phyloP scores from a whole-genome alignment of 495 filamentous ascomycete species.

The Aspergillus cavernicola region DNA sequence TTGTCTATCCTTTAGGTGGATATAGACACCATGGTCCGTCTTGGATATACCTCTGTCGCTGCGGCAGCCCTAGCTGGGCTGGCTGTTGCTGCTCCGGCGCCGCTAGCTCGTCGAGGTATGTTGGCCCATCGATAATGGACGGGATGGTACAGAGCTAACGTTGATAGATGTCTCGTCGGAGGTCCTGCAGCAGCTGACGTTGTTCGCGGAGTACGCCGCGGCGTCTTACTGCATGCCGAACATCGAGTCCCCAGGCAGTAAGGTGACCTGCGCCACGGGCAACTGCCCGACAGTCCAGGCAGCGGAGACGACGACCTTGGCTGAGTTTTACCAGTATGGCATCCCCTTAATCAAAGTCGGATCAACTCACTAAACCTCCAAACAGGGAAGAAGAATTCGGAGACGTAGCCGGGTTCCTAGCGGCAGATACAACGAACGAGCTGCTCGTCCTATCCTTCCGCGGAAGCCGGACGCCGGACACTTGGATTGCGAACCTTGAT shows the following conservation, averaged over 20 bases:
- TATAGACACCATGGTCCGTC: conserved; percentile 3
- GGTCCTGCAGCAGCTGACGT: conserved; percentile 42
- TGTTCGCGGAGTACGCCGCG: conserved; percentile 68
- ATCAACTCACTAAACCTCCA: conserved; percentile 8
- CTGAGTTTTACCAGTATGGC: conserved; percentile 59
- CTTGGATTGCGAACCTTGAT: conserved; percentile 63
- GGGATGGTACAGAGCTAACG: background rate
- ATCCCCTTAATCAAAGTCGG: too few species aligned
- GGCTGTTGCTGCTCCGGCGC: conserved; percentile 28
- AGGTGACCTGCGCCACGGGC: conserved; percentile 53
- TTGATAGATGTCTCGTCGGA: conserved; percentile 28
- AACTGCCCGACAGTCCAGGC: conserved; percentile 60
- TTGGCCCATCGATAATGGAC: background rate
- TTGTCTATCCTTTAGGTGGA: background rate
- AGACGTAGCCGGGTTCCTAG: conserved; percentile 68
- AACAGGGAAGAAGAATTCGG: conserved; percentile 47
- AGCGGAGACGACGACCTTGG: conserved; percentile 50
- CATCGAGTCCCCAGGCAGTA: conserved; percentile 37
- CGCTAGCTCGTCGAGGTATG: conserved; percentile 28
- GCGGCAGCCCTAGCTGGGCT: conserved; percentile 20
- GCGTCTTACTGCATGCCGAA: conserved; percentile 65
- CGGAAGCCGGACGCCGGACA: conserved; percentile 58
- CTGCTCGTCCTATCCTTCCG: conserved; percentile 67
- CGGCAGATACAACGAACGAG: conserved; percentile 56
- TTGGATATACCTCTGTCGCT: conserved; percentile 8